These are phyloP conservation scores for Forsythia viridissima DNA, from an alignment of 257 asterid species.

Conservation along the genomic window DNA sequence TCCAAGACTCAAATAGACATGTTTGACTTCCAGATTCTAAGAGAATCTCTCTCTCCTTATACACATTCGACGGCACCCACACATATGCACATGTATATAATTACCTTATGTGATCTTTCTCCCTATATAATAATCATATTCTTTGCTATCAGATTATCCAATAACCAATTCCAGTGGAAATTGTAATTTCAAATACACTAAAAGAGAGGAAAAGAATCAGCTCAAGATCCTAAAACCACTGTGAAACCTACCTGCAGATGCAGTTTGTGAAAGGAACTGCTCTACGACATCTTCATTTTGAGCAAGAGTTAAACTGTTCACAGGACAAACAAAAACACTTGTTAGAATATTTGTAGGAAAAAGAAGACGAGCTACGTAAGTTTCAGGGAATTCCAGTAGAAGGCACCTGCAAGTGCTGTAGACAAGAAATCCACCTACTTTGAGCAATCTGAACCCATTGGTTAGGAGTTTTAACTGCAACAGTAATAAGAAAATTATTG, in stretches of 20 bases:
- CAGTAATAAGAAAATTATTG: neutral
- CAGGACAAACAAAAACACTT: conserved; percentile 7
- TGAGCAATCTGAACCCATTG: conserved; percentile 83
- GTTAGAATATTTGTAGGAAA: conserved; percentile 2
- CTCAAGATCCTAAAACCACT: conserved; percentile 5
- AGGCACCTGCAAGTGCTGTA: conserved; percentile 95
- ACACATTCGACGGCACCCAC: neutral
- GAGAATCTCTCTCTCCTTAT: neutral
- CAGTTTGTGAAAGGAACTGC: conserved; percentile 68
- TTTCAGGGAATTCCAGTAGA: conserved; percentile 15
- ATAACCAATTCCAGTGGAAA: neutral
- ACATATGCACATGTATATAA: neutral
- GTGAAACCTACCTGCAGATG: conserved; percentile 56
- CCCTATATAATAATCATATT: neutral
- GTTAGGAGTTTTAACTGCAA: conserved; percentile 77
- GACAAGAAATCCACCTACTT: conserved; percentile 82
- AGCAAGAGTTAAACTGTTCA: conserved; percentile 71
- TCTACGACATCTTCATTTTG: conserved; percentile 91
- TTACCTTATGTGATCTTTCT: neutral
- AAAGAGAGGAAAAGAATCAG: neutral
- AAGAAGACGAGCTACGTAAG: conserved; percentile 1
- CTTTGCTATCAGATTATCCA: neutral
- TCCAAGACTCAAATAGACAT: neutral
- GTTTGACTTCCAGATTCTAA: neutral
- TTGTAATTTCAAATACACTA: neutral